Evolutionary conservation across 768 basidiomycete species (phyloP), one percentile per base, ranked within the genome.

Genomic region (Rhizopogon rudus): DNA sequence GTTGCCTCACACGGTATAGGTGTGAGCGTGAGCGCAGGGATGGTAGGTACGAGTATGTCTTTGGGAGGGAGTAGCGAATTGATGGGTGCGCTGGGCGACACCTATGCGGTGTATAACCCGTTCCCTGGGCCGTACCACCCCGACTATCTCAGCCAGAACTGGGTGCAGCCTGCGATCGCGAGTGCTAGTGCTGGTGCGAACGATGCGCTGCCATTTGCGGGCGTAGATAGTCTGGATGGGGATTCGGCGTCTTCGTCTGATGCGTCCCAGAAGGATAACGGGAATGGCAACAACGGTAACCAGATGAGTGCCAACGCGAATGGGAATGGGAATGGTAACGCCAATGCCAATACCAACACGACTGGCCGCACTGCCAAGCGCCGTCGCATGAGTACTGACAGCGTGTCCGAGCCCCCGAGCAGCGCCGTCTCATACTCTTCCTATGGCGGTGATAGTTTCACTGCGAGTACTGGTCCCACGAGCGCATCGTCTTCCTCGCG

Each of bases 91-190:
- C 72, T 80, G 29, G 78, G 77, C 20, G 58, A 63, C n/a, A 69
- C 52, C 35, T 71, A 64, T 64, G 45, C 70, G 48, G 56, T 72
- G 10, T 77, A 76, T 70, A 73, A 74, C 58, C 67, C 73, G 16
- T 89, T 77, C 67, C 85, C 88, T 3, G 87, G 88, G 0, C 87
- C 87, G 3, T 89, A 87, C 60, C 84, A 88, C 58, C 86, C 87
- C 2, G 88, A 90, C 63, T 83, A 86, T 54, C 69, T 88, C 12
- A 71, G 76, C 42, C 83, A 86, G 62, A 61, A 81, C 48, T 81
- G 71, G 63, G 67, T 71, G 40, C 59, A 72, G 40, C 68, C 77
- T 0, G 22, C 31, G 13, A 37, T 37, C 35, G 8, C 35, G 35
- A 37, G 48, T 3, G 33, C 35, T 12, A 7, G 12, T 4, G 17